Percentiles rank a stretch among this genome's conserved stretches.
These are phyloP conservation scores for Salix exigua DNA, from an alignment of 345 rosid species.

Conservation along the genomic window DNA sequence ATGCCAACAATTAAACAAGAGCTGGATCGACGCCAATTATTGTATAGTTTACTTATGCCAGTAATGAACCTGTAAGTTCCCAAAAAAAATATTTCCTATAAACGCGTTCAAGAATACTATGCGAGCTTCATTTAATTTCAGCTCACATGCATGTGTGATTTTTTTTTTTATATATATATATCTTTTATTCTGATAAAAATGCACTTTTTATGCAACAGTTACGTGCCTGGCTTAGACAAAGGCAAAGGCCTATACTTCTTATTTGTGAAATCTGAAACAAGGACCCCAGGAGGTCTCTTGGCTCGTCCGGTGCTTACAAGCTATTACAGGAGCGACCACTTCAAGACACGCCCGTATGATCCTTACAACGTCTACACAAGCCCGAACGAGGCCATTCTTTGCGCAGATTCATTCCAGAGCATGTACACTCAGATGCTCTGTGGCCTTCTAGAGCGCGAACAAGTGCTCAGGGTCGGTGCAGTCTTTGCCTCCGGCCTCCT, in stretches of 20 bases:
- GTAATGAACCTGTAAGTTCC: conserved; percentile 95
- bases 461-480: conserved; percentile 40
- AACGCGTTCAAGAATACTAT: neutral
- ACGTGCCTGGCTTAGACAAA: conserved; percentile 79
- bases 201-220: conserved; percentile 39
- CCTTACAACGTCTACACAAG: conserved; percentile 41
- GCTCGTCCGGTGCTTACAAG: conserved; percentile 47
- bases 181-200: neutral
- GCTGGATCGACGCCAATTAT: conserved; percentile 85
- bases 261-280: conserved; percentile 38
- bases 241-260: conserved; percentile 74
- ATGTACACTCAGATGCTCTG: conserved; percentile 42
- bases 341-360: conserved; percentile 35
- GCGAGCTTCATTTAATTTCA: conserved; percentile 1
- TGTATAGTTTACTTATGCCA: conserved; percentile 92
- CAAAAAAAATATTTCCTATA: neutral
- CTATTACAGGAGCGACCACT: conserved; percentile 42
- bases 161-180: neutral
- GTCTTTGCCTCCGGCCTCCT: conserved; percentile 43
- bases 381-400: conserved; percentile 39
- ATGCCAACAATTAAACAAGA: conserved; percentile 95
- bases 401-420: conserved; percentile 43
- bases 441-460: conserved; percentile 30
- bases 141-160: neutral
- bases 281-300: conserved; percentile 37